These are phyloP conservation scores for Ogataea nonfermentans DNA, from an alignment of 805 yeast genomes.

Conservation along the genomic window DNA sequence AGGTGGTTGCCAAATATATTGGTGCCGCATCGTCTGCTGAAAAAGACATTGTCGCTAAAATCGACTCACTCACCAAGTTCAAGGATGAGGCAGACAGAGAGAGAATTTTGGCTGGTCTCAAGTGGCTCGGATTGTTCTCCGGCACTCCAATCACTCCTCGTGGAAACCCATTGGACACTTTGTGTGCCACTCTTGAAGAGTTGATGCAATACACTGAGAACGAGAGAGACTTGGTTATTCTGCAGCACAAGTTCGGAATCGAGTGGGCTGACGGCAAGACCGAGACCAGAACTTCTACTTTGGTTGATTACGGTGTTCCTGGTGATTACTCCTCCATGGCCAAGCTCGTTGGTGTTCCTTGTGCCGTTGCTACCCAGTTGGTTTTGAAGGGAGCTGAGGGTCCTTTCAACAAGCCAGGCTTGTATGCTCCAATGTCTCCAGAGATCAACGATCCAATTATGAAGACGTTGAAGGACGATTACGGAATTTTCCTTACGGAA, in stretches of 20 bases:
- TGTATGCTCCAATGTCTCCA: slow-evolving; percentile 89
- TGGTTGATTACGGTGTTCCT: slow-evolving; percentile 90
- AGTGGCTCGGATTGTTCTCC: slow-evolving; percentile 92
- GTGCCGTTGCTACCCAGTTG: slow-evolving; percentile 90
- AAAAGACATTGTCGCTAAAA: slow-evolving; percentile 71
- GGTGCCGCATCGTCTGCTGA: slow-evolving; percentile 71
- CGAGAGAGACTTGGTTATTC: slow-evolving; percentile 91
- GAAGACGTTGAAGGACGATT: slow-evolving; percentile 85
- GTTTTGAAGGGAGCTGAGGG: slow-evolving; percentile 69
- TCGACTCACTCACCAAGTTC: slow-evolving; percentile 76
- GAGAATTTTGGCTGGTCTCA: slow-evolving; percentile 83
- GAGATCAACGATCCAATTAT: slow-evolving; percentile 89
- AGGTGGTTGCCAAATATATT: slow-evolving; percentile 72
- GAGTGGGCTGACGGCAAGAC: slow-evolving; percentile 91
- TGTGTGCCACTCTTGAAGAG: slow-evolving; percentile 94
- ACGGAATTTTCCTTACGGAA: slow-evolving; percentile 84
- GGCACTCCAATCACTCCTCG: slow-evolving; percentile 76
- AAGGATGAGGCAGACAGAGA: slow-evolving; percentile 78
- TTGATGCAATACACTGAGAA: slow-evolving; percentile 94
- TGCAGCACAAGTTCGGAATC: slow-evolving; percentile 97
- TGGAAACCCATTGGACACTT: slow-evolving; percentile 91
- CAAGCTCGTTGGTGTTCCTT: slow-evolving; percentile 95
- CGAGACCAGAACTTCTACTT: slow-evolving; percentile 92
- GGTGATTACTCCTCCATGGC: slow-evolving; percentile 98
- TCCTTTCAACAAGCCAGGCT: slow-evolving; percentile 64